Base-by-base conservation (phyloP, 768 basidiomycete species). In the Dacryopinax spathularia region DNA sequence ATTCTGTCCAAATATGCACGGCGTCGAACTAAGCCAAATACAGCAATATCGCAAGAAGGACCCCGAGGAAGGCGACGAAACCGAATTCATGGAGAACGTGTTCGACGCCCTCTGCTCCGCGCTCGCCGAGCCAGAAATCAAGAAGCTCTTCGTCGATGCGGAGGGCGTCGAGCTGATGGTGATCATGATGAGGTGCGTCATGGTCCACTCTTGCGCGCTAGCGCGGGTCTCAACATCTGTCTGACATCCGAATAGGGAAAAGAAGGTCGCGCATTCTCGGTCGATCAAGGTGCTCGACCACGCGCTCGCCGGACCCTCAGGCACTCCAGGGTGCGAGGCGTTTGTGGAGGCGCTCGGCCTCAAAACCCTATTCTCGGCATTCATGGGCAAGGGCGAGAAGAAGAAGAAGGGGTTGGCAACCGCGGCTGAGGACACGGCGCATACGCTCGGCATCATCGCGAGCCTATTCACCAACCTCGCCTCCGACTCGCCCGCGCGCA, bases 101-200 rank as follows among this genome's bases (percentile, higher is more conserved):
- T 98, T 98, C 71, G 90, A 97, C 71, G 74, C 85, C 0, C 74
- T 99, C 25, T 98, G 96, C 72, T 94, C 93, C 0, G 81, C 86
- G 0, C 78, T 98, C 25, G 82, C 78, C 34, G 93, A 95, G 73
- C 78, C 85, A 15, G 78, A 84, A 56, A 83, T 88, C 72, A 98
- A 97, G 74, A 73, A 80, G 18, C 74, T 84, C 2, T 98, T 99
- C 75, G 75, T 92, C n/a, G 82, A 85, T 10, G 86, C 86, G 20
- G 96, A 99, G 73, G 96, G 96, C 1, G 84, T 92, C 15, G 96
- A 99, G 69, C 80, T 99, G 34, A 97, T 98, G 93, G 82, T 96
- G n/a, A 78, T 98, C 66, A 88, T 96, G 82, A 93, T 97, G 88
- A 95, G 88, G 92, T 94, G 68, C 44, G 84, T 76, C 31, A 36